Conservation (phyloP, 192 early-diverging fungal genomes). For the Linnemannia hyalina region DNA sequence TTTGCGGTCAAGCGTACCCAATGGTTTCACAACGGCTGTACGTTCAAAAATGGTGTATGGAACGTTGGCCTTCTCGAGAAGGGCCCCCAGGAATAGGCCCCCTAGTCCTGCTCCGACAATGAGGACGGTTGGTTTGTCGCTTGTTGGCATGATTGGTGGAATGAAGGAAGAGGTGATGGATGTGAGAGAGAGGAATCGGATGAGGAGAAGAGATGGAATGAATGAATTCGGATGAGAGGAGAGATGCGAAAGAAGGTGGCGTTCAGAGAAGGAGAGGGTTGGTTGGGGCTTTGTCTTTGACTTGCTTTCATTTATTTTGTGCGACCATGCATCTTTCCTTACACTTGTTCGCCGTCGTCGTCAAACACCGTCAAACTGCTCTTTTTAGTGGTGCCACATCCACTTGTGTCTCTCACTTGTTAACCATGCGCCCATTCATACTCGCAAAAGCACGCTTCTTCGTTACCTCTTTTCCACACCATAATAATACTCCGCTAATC, state of each 20-base stretch:
- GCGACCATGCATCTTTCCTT: no score
- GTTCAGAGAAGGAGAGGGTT: no score
- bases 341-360: no score
- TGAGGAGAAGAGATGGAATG: not conserved
- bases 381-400: no score
- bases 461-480: no score
- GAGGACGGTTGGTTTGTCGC: not conserved
- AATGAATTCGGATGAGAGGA: not conserved
- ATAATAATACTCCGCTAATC: no score
- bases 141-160: not conserved
- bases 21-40: not conserved
- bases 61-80: conserved; percentile 2
- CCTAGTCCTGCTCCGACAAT: not conserved
- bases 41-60: conserved; percentile 14
- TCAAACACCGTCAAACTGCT: no score
- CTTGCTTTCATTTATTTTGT: no score
- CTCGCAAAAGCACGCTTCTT: no score
- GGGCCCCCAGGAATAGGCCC: not conserved
- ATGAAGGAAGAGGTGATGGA: not conserved
- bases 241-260: not conserved
- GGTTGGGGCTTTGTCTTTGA: no score
- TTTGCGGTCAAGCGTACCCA: not conserved
- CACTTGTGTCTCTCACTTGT: no score
- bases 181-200: not conserved
- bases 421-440: no score